These are phyloP conservation scores for Exophiala sideris DNA, from an alignment of 2,329 filamentous ascomycete genomes.

Conservation along the genomic window DNA sequence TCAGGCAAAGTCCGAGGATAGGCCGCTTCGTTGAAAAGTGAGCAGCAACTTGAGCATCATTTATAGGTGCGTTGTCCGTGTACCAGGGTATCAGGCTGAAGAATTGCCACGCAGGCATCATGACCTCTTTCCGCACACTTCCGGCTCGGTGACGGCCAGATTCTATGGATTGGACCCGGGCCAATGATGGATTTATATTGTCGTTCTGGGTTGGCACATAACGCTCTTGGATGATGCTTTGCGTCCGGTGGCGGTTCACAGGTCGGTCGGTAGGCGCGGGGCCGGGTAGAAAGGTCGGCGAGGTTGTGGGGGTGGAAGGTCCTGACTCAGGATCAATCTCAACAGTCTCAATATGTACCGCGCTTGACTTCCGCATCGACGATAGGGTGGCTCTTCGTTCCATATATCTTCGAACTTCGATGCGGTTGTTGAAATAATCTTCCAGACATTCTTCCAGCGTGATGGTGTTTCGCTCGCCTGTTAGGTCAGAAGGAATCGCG, in stretches of 20 bases:
- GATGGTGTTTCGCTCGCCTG: constrained; percentile 63
- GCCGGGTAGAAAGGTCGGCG: constrained; percentile 28
- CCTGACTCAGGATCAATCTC: constrained; percentile 36
- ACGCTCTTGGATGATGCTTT: constrained; percentile 44
- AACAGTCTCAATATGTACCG: constrained; percentile 41
- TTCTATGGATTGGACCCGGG: constrained; percentile 32
- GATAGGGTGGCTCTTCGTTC: constrained; percentile 58
- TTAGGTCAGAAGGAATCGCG: constrained; percentile 66
- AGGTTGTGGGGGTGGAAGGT: constrained; percentile 33
- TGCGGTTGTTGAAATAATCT: constrained; percentile 88
- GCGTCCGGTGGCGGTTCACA: constrained; percentile 31
- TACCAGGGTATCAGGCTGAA: constrained; percentile 95
- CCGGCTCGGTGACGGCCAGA: constrained; percentile 34
- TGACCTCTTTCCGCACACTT: constrained; percentile 69
- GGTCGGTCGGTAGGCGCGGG: constrained; percentile 29
- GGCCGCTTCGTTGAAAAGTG: constrained; percentile 81
- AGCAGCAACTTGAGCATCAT: constrained; percentile 77
- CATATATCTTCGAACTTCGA: constrained; percentile 79
- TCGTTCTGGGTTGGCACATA: constrained; percentile 44
- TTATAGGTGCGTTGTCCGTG: constrained; percentile 61
- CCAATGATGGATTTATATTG: constrained; percentile 38
- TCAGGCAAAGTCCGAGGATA: constrained; percentile 87
- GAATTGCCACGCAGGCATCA: constrained; percentile 97
- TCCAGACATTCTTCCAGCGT: constrained; percentile 89
- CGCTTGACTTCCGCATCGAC: constrained; percentile 40